These are phyloP conservation scores for Globisporangium radiosum DNA, from an alignment of 352 stramenopile genomes.

Conservation along the genomic window DNA sequence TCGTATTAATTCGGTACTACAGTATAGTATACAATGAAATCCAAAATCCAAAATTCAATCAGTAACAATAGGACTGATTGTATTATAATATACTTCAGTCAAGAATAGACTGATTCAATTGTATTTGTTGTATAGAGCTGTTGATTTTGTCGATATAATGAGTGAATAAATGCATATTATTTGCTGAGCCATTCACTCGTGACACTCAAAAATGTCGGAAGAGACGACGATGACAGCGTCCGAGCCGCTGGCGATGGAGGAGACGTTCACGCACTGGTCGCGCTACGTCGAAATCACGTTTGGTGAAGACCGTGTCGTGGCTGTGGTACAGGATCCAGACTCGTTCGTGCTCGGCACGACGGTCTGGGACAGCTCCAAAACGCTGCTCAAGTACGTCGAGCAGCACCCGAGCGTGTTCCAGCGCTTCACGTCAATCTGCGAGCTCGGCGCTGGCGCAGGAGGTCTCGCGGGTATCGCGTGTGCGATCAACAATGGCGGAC, in stretches of 20 bases:
- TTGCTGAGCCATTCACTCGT: background rate
- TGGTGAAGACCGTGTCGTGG: slow-evolving; percentile 33
- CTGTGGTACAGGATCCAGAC: slow-evolving; percentile 66
- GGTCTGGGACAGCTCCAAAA: slow-evolving; percentile 84
- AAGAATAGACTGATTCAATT: too few relatives aligned
- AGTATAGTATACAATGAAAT: background rate
- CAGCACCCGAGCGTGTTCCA: slow-evolving; percentile 41
- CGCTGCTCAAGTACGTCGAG: slow-evolving; percentile 82
- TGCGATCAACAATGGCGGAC: slow-evolving; percentile 52
- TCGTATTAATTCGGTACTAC: too few relatives aligned
- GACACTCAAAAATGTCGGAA: slow-evolving; percentile 28
- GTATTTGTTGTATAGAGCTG: background rate
- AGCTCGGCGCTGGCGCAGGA: slow-evolving; percentile 69
- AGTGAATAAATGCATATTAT: background rate
- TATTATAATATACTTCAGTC: too few relatives aligned
- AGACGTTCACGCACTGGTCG: slow-evolving; percentile 75
- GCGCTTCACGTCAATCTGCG: slow-evolving; percentile 55
- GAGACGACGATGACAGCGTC: slow-evolving; percentile 48
- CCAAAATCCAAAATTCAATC: too few relatives aligned
- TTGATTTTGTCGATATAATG: background rate
- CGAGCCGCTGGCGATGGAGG: slow-evolving; percentile 60
- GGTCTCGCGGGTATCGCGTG: slow-evolving; percentile 65
- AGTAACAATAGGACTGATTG: too few relatives aligned
- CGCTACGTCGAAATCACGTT: slow-evolving; percentile 62
- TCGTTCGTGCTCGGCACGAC: slow-evolving; percentile 80